Conservation (phyloP, 495 filamentous ascomycete genomes). For the Hypoxylon perforatum region DNA sequence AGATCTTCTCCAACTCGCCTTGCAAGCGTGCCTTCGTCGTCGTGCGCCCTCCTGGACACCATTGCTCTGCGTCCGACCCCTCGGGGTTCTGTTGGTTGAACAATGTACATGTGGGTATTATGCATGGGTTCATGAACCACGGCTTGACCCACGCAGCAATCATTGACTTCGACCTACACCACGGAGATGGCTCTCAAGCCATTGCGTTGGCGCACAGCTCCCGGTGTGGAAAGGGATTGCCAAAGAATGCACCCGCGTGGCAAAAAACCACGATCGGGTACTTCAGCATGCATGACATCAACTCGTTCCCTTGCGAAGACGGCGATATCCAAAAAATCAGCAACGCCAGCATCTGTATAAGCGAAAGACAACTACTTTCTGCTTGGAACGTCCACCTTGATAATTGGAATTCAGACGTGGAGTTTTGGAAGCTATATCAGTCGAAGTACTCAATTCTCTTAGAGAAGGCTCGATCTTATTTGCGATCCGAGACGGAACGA, state of each 20-base stretch:
- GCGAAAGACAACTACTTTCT: slow-evolving; percentile 88
- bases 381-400: slow-evolving; percentile 98
- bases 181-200: slow-evolving; percentile 94
- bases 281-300: slow-evolving; percentile 96
- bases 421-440: slow-evolving; percentile 91
- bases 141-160: slow-evolving; percentile 95
- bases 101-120: slow-evolving; percentile 96
- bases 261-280: slow-evolving; percentile 92
- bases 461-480: slow-evolving; percentile 80
- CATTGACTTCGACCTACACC: slow-evolving; percentile 95
- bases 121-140: slow-evolving; percentile 82
- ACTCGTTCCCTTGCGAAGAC: slow-evolving; percentile 92
- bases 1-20: slow-evolving; percentile 72
- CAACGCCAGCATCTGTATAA: slow-evolving; percentile 91
- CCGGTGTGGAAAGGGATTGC: slow-evolving; percentile 57
- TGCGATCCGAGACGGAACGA: slow-evolving; percentile 73
- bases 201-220: slow-evolving; percentile 88
- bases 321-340: slow-evolving; percentile 90
- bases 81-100: slow-evolving; percentile 99
- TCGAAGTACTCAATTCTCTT: slow-evolving; percentile 78
- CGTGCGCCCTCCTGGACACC: slow-evolving; percentile 89
- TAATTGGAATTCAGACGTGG: slow-evolving; percentile 79
- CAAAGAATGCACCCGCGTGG: slow-evolving; percentile 73
- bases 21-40: slow-evolving; percentile 81
- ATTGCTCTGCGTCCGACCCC: slow-evolving; percentile 87